Percentiles rank a stretch among this genome's conserved stretches.
These are phyloP conservation scores for Paraphoma sp. DNA, from an alignment of 2,329 filamentous ascomycete genomes.

Conservation along the genomic window DNA sequence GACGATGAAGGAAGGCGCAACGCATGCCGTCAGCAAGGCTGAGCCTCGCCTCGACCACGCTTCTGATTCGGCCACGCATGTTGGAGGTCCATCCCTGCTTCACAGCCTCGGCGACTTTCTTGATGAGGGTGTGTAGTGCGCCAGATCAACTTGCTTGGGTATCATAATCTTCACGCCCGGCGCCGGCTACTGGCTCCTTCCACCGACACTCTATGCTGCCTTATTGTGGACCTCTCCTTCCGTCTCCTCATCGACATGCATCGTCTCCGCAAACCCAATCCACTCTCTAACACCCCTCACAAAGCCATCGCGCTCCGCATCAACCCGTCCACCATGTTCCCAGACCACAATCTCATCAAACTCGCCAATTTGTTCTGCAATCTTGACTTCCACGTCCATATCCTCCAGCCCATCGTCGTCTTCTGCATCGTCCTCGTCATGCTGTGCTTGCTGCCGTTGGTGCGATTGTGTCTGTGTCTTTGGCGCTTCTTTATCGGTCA, in stretches of 20 bases:
- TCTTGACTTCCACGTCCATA: slow-evolving; percentile 35
- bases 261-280: slow-evolving; percentile 73
- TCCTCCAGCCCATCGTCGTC: slow-evolving; percentile 18
- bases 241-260: slow-evolving; percentile 35
- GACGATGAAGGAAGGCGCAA: too few relatives aligned
- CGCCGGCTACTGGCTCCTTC: too few relatives aligned
- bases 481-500: slow-evolving; percentile 36
- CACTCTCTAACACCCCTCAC: slow-evolving; percentile 80
- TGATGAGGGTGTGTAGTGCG: too few relatives aligned
- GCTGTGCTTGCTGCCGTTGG: neutral
- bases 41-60: too few relatives aligned
- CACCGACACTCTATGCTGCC: too few relatives aligned
- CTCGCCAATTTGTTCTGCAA: slow-evolving; percentile 67
- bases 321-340: slow-evolving; percentile 75
- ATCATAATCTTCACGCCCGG: too few relatives aligned
- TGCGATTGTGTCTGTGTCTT: slow-evolving; percentile 2
- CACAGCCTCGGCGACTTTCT: too few relatives aligned
- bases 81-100: too few relatives aligned
- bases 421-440: neutral
- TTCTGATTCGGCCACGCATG: too few relatives aligned
- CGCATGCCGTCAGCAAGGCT: too few relatives aligned
- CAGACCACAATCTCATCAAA: slow-evolving; percentile 85
- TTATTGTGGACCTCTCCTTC: neutral
- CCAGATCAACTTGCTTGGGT: too few relatives aligned
- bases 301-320: slow-evolving; percentile 70